A percentile compares a stretch with the other conserved stretches of the same genome.
Evolutionary conservation across 1,139 yeast genomes (phyloP).

Genomic region (Geotrichum citri-aurantii): DNA sequence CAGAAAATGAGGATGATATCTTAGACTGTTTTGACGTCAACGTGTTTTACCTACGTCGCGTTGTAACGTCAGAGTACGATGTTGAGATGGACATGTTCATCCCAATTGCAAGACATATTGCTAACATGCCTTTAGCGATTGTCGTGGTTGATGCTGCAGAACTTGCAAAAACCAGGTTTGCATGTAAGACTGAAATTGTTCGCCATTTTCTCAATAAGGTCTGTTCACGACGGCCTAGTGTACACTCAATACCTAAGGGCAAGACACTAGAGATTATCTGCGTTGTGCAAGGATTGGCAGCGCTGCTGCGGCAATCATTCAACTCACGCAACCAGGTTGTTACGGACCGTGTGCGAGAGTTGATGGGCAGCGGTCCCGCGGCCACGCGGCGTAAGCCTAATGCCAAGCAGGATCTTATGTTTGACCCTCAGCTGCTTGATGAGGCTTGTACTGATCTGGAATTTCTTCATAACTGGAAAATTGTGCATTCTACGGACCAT

Average conservation of each 20-base stretch:
- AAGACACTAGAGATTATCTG: conserved; percentile 20
- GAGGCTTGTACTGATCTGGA: conserved; percentile 19
- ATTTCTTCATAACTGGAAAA: conserved; percentile 18
- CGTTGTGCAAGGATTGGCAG: conserved; percentile 26
- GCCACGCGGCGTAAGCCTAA: background rate
- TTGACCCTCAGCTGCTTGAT: conserved; percentile 11
- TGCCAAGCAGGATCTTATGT: background rate
- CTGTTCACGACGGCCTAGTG: background rate
- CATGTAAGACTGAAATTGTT: background rate
- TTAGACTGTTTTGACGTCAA: background rate
- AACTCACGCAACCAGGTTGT: conserved; percentile 21
- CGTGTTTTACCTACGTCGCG: background rate
- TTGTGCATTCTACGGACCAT: conserved; percentile 22
- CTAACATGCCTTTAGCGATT: background rate
- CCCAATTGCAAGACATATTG: conserved; percentile 2
- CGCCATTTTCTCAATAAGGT: background rate
- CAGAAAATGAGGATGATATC: background rate
- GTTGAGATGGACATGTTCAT: conserved; percentile 6
- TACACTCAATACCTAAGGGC: background rate
- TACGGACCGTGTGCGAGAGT: conserved; percentile 24
- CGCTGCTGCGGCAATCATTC: conserved; percentile 19
- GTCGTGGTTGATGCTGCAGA: conserved; percentile 3
- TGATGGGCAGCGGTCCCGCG: conserved; percentile 18
- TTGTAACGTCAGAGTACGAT: conserved; percentile 8
- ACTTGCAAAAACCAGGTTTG: background rate